Evolutionary conservation across 148 eudicot species (phyloP), one percentile per base, ranked within the genome.

Genomic region (Camellia sinensis): DNA sequence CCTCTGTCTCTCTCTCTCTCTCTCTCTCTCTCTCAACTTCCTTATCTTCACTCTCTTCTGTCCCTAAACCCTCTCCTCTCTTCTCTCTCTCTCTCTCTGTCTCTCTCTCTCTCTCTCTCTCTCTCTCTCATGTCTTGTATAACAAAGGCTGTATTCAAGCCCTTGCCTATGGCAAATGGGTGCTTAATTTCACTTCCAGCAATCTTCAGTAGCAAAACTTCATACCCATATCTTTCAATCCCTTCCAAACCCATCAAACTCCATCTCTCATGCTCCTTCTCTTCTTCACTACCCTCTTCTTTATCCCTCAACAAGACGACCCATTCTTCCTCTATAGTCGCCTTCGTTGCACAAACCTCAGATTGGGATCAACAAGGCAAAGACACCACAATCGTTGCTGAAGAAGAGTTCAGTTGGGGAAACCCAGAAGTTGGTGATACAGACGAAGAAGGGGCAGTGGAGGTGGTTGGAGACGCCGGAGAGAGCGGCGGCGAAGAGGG

Each of bases 351-450:
- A 7, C 83, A 80, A n/a, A 86, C 86, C 77, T 90, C 90, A 2
- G 89, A 83, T 5, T 90, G 88, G 82, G 85, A 87, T 40, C 86
- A 87, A 19, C 89, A 89, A 66, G 89, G 80, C 41, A 92, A 89
- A 22, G 89, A 87, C 37, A 82, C 76, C 74, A 83, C 93, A 22
- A 85, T 84, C 6, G 88, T 78, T 11, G 71, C 87, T 40, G 88
- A 83, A 21, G 82, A 87, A 68, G 75, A 75, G 19, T 72, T 83
- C 50, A 63, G 7, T 68, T 87, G 85, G 90, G 77, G 65, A 18
- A 29, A 56, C 18, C 53, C 70, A 29, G 81, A 78, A 14, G 61
- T 65, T 17, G 81, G 3, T 6, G 78, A 18, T 0, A 37, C 67
- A 0, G 77, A 78, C 62, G 83, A 68, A 10, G 74, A 59, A n/a